Evolutionary conservation across 371 early-diverging fungal species (phyloP).

Genomic region (Apophysomyces sp.): DNA sequence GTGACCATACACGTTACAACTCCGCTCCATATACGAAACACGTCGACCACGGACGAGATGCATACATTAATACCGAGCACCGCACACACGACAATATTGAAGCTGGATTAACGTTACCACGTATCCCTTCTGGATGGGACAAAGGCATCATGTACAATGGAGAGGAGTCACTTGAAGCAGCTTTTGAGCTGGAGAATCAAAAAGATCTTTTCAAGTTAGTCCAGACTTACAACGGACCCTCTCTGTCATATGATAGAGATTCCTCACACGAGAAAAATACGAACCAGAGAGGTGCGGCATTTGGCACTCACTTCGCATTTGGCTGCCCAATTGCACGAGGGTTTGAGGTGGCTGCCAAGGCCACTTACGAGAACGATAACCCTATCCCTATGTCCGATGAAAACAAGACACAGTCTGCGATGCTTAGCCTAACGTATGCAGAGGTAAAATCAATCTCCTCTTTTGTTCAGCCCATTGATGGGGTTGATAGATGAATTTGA

Average conservation of each 20-base stretch:
- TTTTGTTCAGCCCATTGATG: too few species aligned
- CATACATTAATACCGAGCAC: not conserved
- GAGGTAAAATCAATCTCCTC: not conserved
- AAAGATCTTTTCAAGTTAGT: not conserved
- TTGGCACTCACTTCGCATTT: not conserved
- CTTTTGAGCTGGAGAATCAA: not conserved
- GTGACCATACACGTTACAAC: not conserved
- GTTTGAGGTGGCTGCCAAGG: not conserved
- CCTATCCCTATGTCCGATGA: not conserved
- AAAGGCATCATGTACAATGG: not conserved
- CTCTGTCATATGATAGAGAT: not conserved
- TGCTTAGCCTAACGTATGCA: not conserved
- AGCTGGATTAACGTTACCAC: too few species aligned
- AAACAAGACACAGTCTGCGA: not conserved
- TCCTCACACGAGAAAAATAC: not conserved
- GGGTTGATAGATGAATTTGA: not conserved
- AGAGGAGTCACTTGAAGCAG: not conserved
- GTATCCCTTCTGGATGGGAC: not conserved
- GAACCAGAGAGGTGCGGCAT: not conserved
- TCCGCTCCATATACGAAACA: not conserved
- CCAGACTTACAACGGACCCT: not conserved
- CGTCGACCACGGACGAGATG: not conserved
- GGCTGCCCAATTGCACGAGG: not conserved
- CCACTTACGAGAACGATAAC: too few species aligned
- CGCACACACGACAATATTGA: not conserved